Conservation (phyloP, 2,329 filamentous ascomycete species). For the Claviceps digitariae region DNA sequence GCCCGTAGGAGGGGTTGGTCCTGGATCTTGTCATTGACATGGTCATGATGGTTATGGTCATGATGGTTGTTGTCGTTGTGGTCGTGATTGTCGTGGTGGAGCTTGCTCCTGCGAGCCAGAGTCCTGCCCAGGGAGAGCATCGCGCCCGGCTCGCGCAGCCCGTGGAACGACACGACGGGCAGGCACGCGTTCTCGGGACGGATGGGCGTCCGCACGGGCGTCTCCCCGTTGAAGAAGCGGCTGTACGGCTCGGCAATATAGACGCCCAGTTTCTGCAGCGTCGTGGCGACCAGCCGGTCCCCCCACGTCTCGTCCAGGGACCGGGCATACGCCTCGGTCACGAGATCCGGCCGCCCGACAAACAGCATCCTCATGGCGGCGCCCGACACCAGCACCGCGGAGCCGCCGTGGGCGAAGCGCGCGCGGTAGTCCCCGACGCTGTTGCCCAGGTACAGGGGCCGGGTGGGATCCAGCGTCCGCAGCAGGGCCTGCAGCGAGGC, state of each 20-base stretch:
- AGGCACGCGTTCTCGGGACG: conserved; percentile 36
- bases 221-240: conserved; percentile 42
- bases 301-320: conserved; percentile 39
- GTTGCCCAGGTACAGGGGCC: conserved; percentile 40
- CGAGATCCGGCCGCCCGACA: conserved; percentile 24
- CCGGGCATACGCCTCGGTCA: conserved; percentile 30
- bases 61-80: neutral
- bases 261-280: conserved; percentile 37
- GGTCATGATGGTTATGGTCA: neutral
- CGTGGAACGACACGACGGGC: conserved; percentile 41
- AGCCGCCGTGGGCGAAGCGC: conserved; percentile 44
- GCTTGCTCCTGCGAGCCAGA: conserved; percentile 20
- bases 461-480: conserved; percentile 31
- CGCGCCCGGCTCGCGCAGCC: conserved; percentile 27
- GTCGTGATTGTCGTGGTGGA: neutral
- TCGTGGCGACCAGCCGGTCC: conserved; percentile 39
- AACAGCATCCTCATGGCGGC: conserved; percentile 35
- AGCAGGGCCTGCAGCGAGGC: conserved; percentile 34
- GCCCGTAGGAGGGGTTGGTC: conserved; percentile 33
- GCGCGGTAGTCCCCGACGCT: conserved; percentile 41
- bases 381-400: conserved; percentile 37
- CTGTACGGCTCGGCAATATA: conserved; percentile 42
- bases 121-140: conserved; percentile 32
- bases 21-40: neutral
- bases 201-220: conserved; percentile 34